phyloP scores from a whole-genome alignment of 192 early-diverging fungal species.

The Mortierella alpina region DNA sequence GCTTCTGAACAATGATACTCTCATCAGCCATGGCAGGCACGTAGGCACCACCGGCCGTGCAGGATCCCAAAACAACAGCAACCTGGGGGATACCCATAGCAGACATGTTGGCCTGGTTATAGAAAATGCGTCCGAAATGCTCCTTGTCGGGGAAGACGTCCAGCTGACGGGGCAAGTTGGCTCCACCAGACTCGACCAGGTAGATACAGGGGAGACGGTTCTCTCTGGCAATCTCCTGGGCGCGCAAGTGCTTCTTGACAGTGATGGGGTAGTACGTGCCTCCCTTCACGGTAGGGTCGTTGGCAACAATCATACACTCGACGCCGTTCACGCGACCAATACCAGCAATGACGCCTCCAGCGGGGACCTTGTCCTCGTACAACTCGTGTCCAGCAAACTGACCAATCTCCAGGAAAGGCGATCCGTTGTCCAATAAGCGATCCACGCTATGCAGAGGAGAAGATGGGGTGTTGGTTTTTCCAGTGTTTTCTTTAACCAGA shows the following conservation, averaged over 20 bases:
- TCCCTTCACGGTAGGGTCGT: conserved; percentile 98
- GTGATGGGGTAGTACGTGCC: conserved; percentile 96
- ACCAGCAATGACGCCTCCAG: conserved; percentile 95
- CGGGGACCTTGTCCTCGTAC: conserved; percentile 87
- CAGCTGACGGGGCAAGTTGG: conserved; percentile 92
- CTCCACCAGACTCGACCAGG: conserved; percentile 93
- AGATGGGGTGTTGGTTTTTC: neutral
- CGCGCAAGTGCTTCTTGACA: conserved; percentile 97
- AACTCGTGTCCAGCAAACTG: conserved; percentile 91
- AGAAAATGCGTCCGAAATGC: conserved; percentile 96
- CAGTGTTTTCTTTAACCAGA: conserved; percentile 3
- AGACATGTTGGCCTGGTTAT: conserved; percentile 89
- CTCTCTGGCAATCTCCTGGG: conserved; percentile 95
- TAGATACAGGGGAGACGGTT: conserved; percentile 96
- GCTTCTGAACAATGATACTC: conserved; percentile 93
- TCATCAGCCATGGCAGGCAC: conserved; percentile 99
- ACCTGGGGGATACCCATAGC: conserved; percentile 90
- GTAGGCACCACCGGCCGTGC: conserved; percentile 97
- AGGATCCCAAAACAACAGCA: conserved; percentile 97
- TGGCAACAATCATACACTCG: conserved; percentile 97
- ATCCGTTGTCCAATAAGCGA: conserved; percentile 79
- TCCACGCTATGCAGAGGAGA: conserved; percentile 65
- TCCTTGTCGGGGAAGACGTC: conserved; percentile 97
- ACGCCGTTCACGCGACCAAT: conserved; percentile 92
- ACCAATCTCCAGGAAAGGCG: conserved; percentile 95